Conservation (phyloP, 352 stramenopile genomes). For the Globisporangium nodosum region DNA sequence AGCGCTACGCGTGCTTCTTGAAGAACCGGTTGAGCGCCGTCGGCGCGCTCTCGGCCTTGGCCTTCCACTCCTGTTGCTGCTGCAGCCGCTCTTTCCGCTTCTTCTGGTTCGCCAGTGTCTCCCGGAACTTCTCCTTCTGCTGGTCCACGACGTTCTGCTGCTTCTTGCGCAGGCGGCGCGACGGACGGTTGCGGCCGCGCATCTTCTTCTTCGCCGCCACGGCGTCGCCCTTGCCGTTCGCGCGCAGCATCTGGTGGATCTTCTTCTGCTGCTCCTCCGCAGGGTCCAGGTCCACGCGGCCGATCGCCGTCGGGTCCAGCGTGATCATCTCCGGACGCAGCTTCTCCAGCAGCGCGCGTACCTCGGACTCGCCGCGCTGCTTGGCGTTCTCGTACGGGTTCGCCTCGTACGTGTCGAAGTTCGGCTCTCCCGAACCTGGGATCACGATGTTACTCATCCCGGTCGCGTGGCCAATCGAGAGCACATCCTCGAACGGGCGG, state of each 20-base stretch:
- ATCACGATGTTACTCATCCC: constrained; percentile 89
- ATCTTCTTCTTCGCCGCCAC: constrained; percentile 94
- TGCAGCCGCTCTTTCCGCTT: constrained; percentile 66
- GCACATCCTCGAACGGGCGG: constrained; percentile 97
- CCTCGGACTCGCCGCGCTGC: constrained; percentile 94
- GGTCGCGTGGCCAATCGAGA: constrained; percentile 90
- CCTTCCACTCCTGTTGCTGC: constrained; percentile 74
- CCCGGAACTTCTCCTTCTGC: constrained; percentile 89
- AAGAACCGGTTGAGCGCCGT: constrained; percentile 88
- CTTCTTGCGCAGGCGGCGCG: constrained; percentile 95
- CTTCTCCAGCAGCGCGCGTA: constrained; percentile 97
- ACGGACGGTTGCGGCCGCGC: constrained; percentile 96
- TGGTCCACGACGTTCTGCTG: constrained; percentile 98
- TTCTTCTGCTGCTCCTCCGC: constrained; percentile 84
- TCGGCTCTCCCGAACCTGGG: constrained; percentile 95
- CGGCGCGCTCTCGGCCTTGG: constrained; percentile 65
- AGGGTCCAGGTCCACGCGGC: constrained; percentile 89
- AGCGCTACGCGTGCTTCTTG: constrained; percentile 56
- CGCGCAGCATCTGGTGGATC: constrained; percentile 62
- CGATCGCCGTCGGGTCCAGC: constrained; percentile 92
- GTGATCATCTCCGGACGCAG: constrained; percentile 97
- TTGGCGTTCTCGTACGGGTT: constrained; percentile 97
- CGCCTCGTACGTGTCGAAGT: constrained; percentile 97
- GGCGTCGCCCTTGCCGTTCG: constrained; percentile 55
- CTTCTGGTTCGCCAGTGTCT: constrained; percentile 76